These are phyloP conservation scores for Porodaedalea pini DNA, from an alignment of 1,284 basidiomycete species.

Conservation along the genomic window DNA sequence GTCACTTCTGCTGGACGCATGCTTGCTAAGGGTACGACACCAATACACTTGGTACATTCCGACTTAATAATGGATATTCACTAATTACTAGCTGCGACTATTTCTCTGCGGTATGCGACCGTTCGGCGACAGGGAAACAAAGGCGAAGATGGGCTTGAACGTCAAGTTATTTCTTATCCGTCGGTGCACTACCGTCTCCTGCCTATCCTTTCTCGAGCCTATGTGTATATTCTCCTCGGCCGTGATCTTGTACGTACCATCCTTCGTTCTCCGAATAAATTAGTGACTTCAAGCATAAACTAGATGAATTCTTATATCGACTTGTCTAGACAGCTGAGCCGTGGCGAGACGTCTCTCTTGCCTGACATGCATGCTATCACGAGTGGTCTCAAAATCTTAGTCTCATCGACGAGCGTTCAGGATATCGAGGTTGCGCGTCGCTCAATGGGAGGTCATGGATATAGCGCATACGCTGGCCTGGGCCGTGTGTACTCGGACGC, in stretches of 20 bases:
- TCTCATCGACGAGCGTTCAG: constrained; percentile 48
- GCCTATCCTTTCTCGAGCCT: constrained; percentile 64
- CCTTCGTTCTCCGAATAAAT: not conserved
- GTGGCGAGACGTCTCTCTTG: constrained; percentile 56
- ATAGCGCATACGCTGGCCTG: constrained; percentile 64
- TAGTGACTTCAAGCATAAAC: not conserved
- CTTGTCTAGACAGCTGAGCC: constrained; percentile 48
- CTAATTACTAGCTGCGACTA: constrained; percentile 51
- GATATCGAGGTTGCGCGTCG: constrained; percentile 68
- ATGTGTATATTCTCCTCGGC: constrained; percentile 69
- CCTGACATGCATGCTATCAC: constrained; percentile 72
- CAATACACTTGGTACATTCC: not conserved
- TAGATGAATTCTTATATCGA: constrained; percentile 49
- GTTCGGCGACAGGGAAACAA: constrained; percentile 67
- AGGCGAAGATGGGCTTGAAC: constrained; percentile 52
- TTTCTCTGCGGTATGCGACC: constrained; percentile 71
- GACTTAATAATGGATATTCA: not conserved
- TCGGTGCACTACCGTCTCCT: constrained; percentile 68
- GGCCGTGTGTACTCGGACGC: constrained; percentile 63
- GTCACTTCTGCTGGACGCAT: constrained; percentile 55
- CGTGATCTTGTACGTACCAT: constrained; percentile 48
- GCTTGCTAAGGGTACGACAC: constrained; percentile 49
- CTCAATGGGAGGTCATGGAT: constrained; percentile 78
- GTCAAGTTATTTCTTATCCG: constrained; percentile 66
- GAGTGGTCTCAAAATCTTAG: constrained; percentile 66